phyloP scores from a whole-genome alignment of 805 yeast species.

The Barnettozyma sucrosica region DNA sequence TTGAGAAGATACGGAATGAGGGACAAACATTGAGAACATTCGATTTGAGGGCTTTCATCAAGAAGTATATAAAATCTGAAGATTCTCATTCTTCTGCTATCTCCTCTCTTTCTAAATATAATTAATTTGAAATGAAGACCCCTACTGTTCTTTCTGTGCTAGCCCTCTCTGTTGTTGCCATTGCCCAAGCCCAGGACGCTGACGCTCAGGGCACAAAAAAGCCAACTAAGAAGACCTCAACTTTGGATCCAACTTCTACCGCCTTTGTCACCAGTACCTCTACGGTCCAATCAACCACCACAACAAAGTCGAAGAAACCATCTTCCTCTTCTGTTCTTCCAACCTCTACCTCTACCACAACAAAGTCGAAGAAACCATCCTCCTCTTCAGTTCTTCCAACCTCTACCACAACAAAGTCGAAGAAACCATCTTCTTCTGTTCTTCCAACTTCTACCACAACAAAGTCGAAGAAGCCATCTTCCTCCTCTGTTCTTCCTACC shows the following conservation, averaged over 20 bases:
- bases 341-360: background rate
- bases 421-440: background rate
- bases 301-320: background rate
- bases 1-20: background rate
- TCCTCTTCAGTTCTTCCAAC: background rate
- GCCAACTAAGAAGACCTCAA: constrained; percentile 1
- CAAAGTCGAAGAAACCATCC: background rate
- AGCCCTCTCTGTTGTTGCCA: background rate
- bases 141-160: constrained; percentile 4
- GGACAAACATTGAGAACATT: background rate
- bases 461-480: background rate
- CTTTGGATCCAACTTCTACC: background rate
- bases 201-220: constrained; percentile 5
- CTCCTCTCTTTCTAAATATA: background rate
- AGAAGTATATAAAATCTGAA: no score
- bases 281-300: background rate
- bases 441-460: background rate
- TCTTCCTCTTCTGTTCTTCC: background rate
- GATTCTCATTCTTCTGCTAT: background rate
- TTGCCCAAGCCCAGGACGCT: constrained; percentile 2
- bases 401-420: background rate
- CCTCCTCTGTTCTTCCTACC: background rate
- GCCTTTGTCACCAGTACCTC: background rate
- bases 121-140: constrained; percentile 1
- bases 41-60: background rate